Evolutionary conservation across 306 rosid species (phyloP), one percentile per base, ranked within the genome.

Genomic region (Castanea mollissima): DNA sequence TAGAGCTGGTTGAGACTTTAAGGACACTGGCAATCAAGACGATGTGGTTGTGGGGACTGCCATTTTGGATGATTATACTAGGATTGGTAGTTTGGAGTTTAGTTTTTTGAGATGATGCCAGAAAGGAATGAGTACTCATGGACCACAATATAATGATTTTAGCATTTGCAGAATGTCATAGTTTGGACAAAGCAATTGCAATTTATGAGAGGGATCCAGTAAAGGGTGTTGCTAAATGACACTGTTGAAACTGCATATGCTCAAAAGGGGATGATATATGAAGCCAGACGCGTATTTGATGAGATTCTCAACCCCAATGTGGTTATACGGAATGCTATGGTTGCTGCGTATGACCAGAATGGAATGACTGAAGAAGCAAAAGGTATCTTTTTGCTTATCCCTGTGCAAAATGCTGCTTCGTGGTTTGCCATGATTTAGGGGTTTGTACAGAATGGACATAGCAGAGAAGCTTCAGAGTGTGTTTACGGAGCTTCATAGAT

Each of bases 351-450:
- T 78, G 81, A 81, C 55, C 83, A 85, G 41, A 85, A 85, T 55
- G 81, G 88, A 81, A 85, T 81, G 88, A 69, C 70, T 81, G 83
- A 81, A 55, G 83, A 81, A 75, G 88, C 88, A 35, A 81, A 78
- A 51, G 62, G 69, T 68, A 59, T 79, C 6, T 85, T 80, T 77
- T 55, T 56, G 21, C 79, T 52, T 60, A 81, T 70, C 27, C 76
- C 83, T 4, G 46, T 46, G 21, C 76, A 55, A 2, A 75, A 78
- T 81, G 78, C 78, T 55, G 78, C 84, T 81, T 78, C 85, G 5
- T 81, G 85, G 81, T 81, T 77, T 5, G 78, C 85, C 71, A 70
- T 85, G 76, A 85, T 81, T 29, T 65, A 83, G 4, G 85, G 83
- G 71, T 49, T 85, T 81, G 83, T 68, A 34, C 78, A 81, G 64